Evolutionary conservation across 2,329 filamentous ascomycete genomes (phyloP).

Genomic region (Tolypocladium tundrense): DNA sequence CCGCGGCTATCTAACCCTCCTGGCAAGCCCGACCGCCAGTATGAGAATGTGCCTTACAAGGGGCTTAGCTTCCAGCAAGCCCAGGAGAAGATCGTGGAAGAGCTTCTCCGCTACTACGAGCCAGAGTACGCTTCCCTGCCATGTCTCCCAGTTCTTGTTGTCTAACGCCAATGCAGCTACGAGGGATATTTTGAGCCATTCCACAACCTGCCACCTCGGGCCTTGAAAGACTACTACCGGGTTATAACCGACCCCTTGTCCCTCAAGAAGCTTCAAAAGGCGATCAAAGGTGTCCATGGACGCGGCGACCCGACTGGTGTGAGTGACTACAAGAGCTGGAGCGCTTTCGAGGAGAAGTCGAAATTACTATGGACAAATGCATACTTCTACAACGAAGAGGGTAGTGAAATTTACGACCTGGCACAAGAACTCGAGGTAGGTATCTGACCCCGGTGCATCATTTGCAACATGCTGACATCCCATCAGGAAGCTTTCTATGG

Average conservation of each 20-base stretch:
- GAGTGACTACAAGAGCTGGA: conserved; percentile 72
- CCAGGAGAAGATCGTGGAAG: conserved; percentile 74
- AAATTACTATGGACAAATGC: conserved; percentile 82
- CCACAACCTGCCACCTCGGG: conserved; percentile 63
- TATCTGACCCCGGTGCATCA: background rate
- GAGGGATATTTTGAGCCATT: conserved; percentile 67
- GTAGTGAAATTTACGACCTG: conserved; percentile 70
- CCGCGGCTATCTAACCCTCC: conserved; percentile 25
- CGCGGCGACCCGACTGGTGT: conserved; percentile 52
- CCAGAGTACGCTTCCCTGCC: conserved; percentile 39
- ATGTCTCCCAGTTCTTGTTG: background rate
- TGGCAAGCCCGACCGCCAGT: conserved; percentile 40
- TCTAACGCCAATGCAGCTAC: conserved; percentile 38
- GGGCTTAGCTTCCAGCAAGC: conserved; percentile 73
- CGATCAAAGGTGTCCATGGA: conserved; percentile 62
- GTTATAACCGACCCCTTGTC: conserved; percentile 74
- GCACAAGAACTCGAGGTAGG: conserved; percentile 70
- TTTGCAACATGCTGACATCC: conserved; percentile 5
- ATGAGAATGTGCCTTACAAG: conserved; percentile 51
- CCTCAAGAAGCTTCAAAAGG: conserved; percentile 66
- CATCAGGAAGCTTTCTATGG: conserved; percentile 57
- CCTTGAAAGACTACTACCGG: conserved; percentile 76
- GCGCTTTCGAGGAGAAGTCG: conserved; percentile 67
- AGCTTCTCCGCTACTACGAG: conserved; percentile 59
- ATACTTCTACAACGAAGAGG: conserved; percentile 83